Conservation (phyloP, 768 basidiomycete species). For the Lactifluus volemus region DNA sequence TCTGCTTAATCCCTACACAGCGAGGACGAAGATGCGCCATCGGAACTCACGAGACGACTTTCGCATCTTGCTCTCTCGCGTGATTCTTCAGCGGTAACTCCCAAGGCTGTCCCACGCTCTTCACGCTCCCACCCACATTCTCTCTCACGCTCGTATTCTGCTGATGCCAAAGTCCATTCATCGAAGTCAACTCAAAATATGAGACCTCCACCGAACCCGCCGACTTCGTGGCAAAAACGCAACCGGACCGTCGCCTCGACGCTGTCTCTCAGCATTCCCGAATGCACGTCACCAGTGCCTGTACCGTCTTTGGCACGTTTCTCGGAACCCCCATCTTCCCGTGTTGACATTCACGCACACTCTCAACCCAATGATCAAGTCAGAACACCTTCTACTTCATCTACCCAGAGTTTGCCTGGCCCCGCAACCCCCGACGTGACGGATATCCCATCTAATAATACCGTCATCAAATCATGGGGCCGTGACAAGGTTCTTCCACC, state of each 20-base stretch:
- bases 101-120: conserved; percentile 2
- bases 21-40: conserved; percentile 36
- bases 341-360: background rate
- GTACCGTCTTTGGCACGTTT: conserved; percentile 3
- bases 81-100: conserved; percentile 17
- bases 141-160: conserved; percentile 24
- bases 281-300: background rate
- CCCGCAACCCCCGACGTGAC: conserved; percentile 15
- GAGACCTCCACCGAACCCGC: conserved; percentile 11
- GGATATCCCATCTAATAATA: background rate
- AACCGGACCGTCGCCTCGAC: background rate
- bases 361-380: conserved; percentile 10
- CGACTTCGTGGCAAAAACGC: conserved; percentile 15
- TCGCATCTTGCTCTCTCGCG: conserved; percentile 23
- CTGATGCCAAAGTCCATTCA: background rate
- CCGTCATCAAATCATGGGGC: conserved; percentile 1
- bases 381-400: conserved; percentile 14
- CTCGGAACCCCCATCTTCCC: conserved; percentile 13
- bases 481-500: conserved; percentile 19
- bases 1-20: conserved; percentile 17
- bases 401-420: conserved; percentile 13
- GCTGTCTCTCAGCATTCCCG: conserved; percentile 9
- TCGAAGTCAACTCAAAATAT: background rate
- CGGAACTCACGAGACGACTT: conserved; percentile 29
- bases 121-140: conserved; percentile 17